Conservation (phyloP, 2,329 filamentous ascomycete species). For the Akanthomyces lecanii region DNA sequence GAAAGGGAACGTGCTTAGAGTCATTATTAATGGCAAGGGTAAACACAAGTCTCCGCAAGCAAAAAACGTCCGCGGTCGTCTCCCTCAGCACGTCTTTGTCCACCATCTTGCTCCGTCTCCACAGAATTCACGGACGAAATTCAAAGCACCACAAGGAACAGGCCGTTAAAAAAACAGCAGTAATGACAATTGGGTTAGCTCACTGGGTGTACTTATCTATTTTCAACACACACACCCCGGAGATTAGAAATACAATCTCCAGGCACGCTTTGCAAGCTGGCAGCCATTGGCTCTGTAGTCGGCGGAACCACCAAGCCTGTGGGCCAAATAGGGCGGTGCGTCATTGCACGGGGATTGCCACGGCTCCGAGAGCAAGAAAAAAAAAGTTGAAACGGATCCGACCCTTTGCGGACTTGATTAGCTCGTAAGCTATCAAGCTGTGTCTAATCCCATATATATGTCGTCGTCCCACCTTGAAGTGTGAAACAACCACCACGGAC, state of each 20-base stretch:
- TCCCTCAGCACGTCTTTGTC: neutral
- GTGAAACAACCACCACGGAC: neutral
- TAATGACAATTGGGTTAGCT: neutral
- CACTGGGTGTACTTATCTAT: neutral
- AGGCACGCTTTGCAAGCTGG: neutral
- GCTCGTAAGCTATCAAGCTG: neutral
- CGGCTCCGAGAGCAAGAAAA: neutral
- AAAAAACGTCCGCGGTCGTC: neutral
- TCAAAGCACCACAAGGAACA: neutral
- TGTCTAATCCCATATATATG: neutral
- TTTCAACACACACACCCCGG: neutral
- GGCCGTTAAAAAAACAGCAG: neutral
- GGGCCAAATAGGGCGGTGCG: constrained; percentile 10
- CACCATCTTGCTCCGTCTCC: neutral
- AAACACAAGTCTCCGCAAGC: neutral
- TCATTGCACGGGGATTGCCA: neutral
- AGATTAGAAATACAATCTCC: constrained; percentile 15
- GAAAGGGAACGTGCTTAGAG: neutral
- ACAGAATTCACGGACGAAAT: neutral
- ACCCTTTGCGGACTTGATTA: neutral
- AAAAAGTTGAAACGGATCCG: constrained; percentile 8
- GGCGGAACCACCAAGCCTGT: constrained; percentile 5
- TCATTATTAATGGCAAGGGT: neutral
- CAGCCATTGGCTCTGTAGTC: neutral
- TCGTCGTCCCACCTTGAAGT: neutral